A percentile compares a stretch with the other conserved stretches of the same genome.
These are phyloP conservation scores for Bothia castanella DNA, from an alignment of 1,284 basidiomycete species.

Conservation along the genomic window DNA sequence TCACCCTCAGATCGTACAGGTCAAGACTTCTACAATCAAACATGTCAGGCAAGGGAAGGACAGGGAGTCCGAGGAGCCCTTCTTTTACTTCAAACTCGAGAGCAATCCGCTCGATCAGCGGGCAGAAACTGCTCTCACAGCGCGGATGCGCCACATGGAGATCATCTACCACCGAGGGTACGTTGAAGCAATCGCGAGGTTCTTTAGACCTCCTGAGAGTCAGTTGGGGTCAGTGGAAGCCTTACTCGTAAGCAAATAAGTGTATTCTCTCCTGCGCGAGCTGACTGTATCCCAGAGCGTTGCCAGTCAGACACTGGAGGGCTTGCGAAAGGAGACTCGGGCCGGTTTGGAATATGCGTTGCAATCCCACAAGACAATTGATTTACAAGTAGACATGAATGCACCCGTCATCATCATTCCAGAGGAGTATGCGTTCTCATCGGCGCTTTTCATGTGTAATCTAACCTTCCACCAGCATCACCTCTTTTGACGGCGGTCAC, in stretches of 20 bases:
- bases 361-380: conserved; percentile 91
- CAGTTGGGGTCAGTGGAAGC: conserved; percentile 96
- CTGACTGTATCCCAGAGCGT: conserved; percentile 57
- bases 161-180: conserved; percentile 96
- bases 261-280: neutral
- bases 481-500: conserved; percentile 75
- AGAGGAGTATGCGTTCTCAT: conserved; percentile 63
- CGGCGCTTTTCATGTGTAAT: neutral
- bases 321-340: conserved; percentile 91
- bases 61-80: conserved; percentile 59
- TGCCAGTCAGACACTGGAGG: conserved; percentile 93
- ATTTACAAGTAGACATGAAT: conserved; percentile 94
- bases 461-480: conserved; percentile 54
- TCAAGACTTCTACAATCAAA: conserved; percentile 55
- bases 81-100: conserved; percentile 93
- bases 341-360: conserved; percentile 94
- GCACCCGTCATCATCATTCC: conserved; percentile 98
- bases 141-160: conserved; percentile 95
- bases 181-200: conserved; percentile 87
- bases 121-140: conserved; percentile 87
- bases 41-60: conserved; percentile 22
- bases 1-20: conserved; percentile 91
- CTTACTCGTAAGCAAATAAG: conserved; percentile 54
- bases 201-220: conserved; percentile 93
- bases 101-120: conserved; percentile 90